phyloP scores from a whole-genome alignment of 2,329 filamentous ascomycete species.

The Colletotrichum sp. region DNA sequence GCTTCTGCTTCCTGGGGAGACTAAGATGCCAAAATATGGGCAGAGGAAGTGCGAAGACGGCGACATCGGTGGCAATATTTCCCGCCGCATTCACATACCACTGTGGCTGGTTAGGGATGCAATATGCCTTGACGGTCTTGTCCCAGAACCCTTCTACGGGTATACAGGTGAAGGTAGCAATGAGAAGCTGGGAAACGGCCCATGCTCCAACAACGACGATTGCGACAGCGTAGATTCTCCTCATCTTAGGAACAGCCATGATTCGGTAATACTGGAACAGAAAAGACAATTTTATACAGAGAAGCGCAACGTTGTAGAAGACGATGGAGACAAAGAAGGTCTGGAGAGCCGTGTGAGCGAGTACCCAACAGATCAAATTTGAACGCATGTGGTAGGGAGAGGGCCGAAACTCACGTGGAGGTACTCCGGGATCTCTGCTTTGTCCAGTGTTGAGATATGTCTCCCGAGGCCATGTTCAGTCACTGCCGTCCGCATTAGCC shows the following conservation, averaged over 20 bases:
- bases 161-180: slow-evolving; percentile 28
- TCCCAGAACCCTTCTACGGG: slow-evolving; percentile 33
- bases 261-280: slow-evolving; percentile 42
- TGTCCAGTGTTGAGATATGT: slow-evolving; percentile 3
- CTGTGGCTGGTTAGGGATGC: slow-evolving; percentile 25
- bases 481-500: neutral
- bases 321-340: slow-evolving; percentile 34
- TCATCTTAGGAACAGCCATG: slow-evolving; percentile 30
- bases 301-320: slow-evolving; percentile 34
- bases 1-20: slow-evolving; percentile 25
- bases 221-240: slow-evolving; percentile 28
- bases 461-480: slow-evolving; percentile 22
- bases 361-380: neutral
- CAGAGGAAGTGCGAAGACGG: slow-evolving; percentile 29
- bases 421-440: slow-evolving; percentile 2
- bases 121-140: slow-evolving; percentile 20
- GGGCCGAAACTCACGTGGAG: slow-evolving; percentile 10
- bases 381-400: neutral
- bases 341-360: slow-evolving; percentile 18
- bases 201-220: slow-evolving; percentile 31
- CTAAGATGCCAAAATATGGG: slow-evolving; percentile 29
- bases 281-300: slow-evolving; percentile 37
- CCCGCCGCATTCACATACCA: slow-evolving; percentile 30
- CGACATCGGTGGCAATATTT: slow-evolving; percentile 31
- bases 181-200: slow-evolving; percentile 30